Evolutionary conservation across 1,139 yeast species (phyloP).

Genomic region (Magnusiomyces magnusii): DNA sequence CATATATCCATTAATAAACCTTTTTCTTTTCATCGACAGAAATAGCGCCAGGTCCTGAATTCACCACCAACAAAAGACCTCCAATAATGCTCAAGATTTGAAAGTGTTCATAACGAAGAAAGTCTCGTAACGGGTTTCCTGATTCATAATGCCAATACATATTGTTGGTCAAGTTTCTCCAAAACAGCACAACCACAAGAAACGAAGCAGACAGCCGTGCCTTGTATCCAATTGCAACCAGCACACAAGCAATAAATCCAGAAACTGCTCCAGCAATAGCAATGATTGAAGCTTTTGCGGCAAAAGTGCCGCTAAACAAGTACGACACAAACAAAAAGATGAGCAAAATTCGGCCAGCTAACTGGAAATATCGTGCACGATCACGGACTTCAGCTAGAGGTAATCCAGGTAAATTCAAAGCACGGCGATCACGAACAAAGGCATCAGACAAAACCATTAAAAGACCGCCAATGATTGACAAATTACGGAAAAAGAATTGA

Average conservation of each 20-base stretch:
- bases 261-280: slow-evolving; percentile 58
- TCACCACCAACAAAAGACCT: slow-evolving; percentile 81
- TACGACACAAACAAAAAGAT: slow-evolving; percentile 83
- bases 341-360: slow-evolving; percentile 84
- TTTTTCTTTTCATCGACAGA: slow-evolving; percentile 95
- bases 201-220: slow-evolving; percentile 83
- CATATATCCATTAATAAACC: slow-evolving; percentile 25
- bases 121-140: slow-evolving; percentile 77
- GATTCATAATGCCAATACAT: slow-evolving; percentile 79
- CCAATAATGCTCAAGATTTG: slow-evolving; percentile 95
- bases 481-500: slow-evolving; percentile 73
- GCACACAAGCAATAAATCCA: slow-evolving; percentile 64
- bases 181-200: slow-evolving; percentile 62
- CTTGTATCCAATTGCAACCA: slow-evolving; percentile 88
- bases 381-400: slow-evolving; percentile 83
- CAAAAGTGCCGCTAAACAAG: slow-evolving; percentile 40
- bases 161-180: slow-evolving; percentile 73
- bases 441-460: slow-evolving; percentile 85
- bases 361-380: slow-evolving; percentile 71
- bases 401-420: slow-evolving; percentile 77
- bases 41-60: slow-evolving; percentile 94
- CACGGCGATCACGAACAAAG: slow-evolving; percentile 66
- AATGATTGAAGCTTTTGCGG: slow-evolving; percentile 27
- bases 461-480: slow-evolving; percentile 90
- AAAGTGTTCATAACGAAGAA: slow-evolving; percentile 85